Percentiles rank a stretch among this genome's conserved stretches.
Conservation (phyloP, 2,329 filamentous ascomycete species). For the Paecilomyces sp. region DNA sequence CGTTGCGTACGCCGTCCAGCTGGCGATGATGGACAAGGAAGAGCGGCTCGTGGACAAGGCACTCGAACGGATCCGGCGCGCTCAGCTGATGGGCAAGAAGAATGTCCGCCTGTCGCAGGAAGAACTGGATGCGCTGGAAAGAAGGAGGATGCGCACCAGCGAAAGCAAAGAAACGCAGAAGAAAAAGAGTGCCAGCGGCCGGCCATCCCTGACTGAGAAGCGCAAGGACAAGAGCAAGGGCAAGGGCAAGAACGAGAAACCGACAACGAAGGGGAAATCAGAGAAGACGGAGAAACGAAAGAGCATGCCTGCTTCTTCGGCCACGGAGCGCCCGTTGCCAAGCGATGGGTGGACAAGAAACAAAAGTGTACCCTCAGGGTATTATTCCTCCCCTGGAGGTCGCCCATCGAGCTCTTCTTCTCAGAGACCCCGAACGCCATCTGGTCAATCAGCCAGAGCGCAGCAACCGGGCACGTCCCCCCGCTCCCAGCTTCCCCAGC, state of each 20-base stretch:
- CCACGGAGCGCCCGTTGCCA: conserved; percentile 15
- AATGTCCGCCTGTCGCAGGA: conserved; percentile 74
- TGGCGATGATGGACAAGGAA: conserved; percentile 59
- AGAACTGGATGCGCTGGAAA: conserved; percentile 74
- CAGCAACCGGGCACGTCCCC: conserved; percentile 27
- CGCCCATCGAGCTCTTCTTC: conserved; percentile 27
- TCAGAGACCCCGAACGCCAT: conserved; percentile 38
- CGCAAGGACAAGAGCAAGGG: conserved; percentile 8
- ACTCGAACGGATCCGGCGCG: conserved; percentile 69
- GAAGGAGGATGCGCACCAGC: conserved; percentile 51
- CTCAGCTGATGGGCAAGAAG: conserved; percentile 65
- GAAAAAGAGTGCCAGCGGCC: conserved; percentile 14
- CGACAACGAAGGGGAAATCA: conserved; percentile 8
- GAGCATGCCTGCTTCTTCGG: conserved; percentile 6
- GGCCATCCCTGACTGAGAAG: conserved; percentile 3
- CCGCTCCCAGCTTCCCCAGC: conserved; percentile 26
- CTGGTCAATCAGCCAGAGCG: conserved; percentile 31
- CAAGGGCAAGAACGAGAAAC: conserved; percentile 10
- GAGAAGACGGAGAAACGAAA: conserved; percentile 12
- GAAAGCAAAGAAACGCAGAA: conserved; percentile 16
- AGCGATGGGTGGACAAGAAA: conserved; percentile 40
- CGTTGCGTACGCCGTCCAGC: conserved; percentile 41
- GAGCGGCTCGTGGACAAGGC: conserved; percentile 71
- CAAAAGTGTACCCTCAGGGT: conserved; percentile 40
- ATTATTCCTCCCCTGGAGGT: conserved; percentile 24